These are phyloP conservation scores for Apostasia ramifera DNA, from an alignment of 106 monocot genomes.

Conservation along the genomic window DNA sequence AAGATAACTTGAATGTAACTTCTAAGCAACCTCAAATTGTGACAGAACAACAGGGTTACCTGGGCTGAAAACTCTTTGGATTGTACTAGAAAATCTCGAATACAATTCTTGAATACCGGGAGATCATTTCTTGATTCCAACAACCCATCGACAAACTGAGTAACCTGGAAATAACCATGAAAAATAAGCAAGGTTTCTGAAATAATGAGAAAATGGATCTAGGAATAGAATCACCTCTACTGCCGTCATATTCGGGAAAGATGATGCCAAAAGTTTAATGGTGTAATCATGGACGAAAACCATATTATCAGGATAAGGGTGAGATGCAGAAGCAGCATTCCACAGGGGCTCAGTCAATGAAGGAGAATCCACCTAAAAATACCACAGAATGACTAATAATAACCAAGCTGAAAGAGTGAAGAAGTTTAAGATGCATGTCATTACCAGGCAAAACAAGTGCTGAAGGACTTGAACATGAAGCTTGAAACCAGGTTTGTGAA, in stretches of 20 bases:
- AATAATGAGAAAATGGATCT: background rate
- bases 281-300: slow-evolving; percentile 85
- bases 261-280: slow-evolving; percentile 76
- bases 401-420: background rate
- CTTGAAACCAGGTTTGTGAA: slow-evolving; percentile 95
- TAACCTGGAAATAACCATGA: slow-evolving; percentile 32
- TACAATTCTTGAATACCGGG: slow-evolving; percentile 70
- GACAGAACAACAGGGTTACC: slow-evolving; percentile 30
- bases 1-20: background rate
- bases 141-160: slow-evolving; percentile 78
- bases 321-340: slow-evolving; percentile 58
- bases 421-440: background rate
- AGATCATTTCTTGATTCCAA: slow-evolving; percentile 70
- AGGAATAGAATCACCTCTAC: slow-evolving; percentile 40
- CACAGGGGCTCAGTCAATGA: slow-evolving; percentile 79
- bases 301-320: slow-evolving; percentile 60
- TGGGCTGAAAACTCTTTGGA: slow-evolving; percentile 95
- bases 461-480: slow-evolving; percentile 85
- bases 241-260: slow-evolving; percentile 87
- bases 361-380: slow-evolving; percentile 58
- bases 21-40: background rate
- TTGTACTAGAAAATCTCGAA: slow-evolving; percentile 86
- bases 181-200: background rate
- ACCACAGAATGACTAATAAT: background rate
- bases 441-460: slow-evolving; percentile 86